phyloP scores from a whole-genome alignment of 768 basidiomycete genomes.

The Leucogyrophana mollusca region DNA sequence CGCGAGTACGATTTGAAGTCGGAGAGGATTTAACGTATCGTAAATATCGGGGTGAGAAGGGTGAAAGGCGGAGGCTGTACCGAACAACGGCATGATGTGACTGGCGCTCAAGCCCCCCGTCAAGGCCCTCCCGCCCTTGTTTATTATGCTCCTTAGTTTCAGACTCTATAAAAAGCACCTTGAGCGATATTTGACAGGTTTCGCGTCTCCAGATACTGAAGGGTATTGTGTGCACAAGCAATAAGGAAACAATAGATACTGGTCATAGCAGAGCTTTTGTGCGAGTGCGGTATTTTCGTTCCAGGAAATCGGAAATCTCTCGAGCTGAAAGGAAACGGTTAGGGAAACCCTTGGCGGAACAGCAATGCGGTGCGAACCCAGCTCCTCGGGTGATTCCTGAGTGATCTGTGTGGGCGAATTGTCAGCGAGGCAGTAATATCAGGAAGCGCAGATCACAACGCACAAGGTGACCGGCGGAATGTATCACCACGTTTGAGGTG shows the following conservation, averaged over 20 bases:
- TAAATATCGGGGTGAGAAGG: too few species aligned
- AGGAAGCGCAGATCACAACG: constrained; percentile 6
- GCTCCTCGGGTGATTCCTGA: constrained; percentile 27
- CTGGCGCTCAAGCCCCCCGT: not conserved
- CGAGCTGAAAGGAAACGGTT: constrained; percentile 12
- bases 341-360: not conserved
- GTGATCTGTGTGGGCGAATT: constrained; percentile 15
- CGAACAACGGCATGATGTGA: too few species aligned
- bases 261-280: constrained; percentile 6
- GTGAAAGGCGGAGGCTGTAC: too few species aligned
- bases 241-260: not conserved
- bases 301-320: constrained; percentile 24
- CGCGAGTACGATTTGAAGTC: too few species aligned
- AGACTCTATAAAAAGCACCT: not conserved
- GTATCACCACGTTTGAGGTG: constrained; percentile 27
- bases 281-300: constrained; percentile 8
- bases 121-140: not conserved
- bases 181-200: not conserved
- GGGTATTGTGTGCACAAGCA: not conserved
- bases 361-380: constrained; percentile 19
- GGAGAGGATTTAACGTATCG: not conserved
- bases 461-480: constrained; percentile 27
- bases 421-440: not conserved
- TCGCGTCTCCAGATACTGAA: not conserved
- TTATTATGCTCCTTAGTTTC: not conserved